Percentiles rank a stretch among this genome's conserved stretches.
Evolutionary conservation across 805 yeast genomes (phyloP).

Genomic region (Kuraishia floccosa): DNA sequence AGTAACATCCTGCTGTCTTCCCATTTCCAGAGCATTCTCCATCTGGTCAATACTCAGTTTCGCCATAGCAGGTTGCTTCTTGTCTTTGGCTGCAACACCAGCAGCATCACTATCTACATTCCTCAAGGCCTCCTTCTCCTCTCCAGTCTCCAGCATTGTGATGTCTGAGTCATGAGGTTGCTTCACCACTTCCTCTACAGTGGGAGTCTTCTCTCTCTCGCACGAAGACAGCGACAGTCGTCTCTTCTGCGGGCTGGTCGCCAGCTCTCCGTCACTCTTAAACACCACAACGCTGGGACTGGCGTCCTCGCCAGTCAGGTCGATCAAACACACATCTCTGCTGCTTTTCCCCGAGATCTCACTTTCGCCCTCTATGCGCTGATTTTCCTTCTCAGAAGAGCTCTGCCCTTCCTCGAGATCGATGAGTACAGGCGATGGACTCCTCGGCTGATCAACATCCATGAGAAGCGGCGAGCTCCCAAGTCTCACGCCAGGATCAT

Average conservation of each 20-base stretch:
- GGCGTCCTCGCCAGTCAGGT: background rate
- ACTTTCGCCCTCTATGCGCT: background rate
- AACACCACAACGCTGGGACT: background rate
- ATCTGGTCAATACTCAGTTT: slow-evolving; percentile 49
- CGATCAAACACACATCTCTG: background rate
- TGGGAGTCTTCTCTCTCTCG: background rate
- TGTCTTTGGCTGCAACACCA: background rate
- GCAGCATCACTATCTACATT: too few species aligned
- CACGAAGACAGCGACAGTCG: background rate
- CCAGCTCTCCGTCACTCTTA: background rate
- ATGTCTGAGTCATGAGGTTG: background rate
- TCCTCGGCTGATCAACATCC: background rate
- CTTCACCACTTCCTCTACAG: background rate
- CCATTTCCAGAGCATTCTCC: slow-evolving; percentile 66
- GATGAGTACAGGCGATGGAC: slow-evolving; percentile 1
- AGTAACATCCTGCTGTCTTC: slow-evolving; percentile 95
- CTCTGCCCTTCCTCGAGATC: slow-evolving; percentile 3
- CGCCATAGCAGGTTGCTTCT: slow-evolving; percentile 7
- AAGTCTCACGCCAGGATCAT: too few species aligned
- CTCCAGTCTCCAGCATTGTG: background rate
- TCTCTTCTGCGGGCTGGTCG: background rate
- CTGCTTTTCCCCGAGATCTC: background rate
- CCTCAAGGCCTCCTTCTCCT: background rate
- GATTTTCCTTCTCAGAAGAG: background rate
- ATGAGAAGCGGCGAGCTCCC: background rate